Evolutionary conservation across 2,329 filamentous ascomycete species (phyloP).

Genomic region (Neoscytalidium dimidiatum): DNA sequence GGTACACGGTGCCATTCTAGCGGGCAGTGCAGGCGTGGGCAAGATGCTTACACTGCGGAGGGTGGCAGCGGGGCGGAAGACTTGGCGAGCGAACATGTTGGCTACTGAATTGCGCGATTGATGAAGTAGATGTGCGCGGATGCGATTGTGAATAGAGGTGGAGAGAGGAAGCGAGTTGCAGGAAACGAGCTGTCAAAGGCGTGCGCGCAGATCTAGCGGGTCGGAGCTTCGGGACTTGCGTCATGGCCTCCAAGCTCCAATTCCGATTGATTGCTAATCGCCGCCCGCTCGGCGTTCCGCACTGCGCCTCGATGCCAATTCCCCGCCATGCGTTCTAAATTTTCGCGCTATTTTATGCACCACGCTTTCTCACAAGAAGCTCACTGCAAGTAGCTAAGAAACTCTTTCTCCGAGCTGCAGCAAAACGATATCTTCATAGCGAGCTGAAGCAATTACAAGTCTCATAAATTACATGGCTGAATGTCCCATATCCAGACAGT

Average conservation of each 20-base stretch:
- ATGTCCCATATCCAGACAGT: too few relatives aligned
- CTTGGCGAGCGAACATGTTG: conserved; percentile 47
- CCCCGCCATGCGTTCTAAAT: too few relatives aligned
- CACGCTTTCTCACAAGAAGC: too few relatives aligned
- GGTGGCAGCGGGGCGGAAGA: conserved; percentile 44
- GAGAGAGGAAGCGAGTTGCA: conserved; percentile 4
- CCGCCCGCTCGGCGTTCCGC: not conserved
- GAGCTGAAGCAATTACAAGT: too few relatives aligned
- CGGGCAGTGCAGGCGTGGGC: conserved; percentile 22
- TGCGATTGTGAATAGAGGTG: not conserved
- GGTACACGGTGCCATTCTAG: conserved; percentile 24
- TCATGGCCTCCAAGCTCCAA: conserved; percentile 1
- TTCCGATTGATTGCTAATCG: conserved; percentile 6
- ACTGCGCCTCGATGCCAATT: too few relatives aligned
- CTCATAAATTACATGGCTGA: too few relatives aligned
- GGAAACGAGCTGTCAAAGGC: not conserved
- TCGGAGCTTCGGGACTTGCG: conserved; percentile 7
- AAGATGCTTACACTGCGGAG: conserved; percentile 39
- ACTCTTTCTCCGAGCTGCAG: too few relatives aligned
- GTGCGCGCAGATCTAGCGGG: conserved; percentile 4
- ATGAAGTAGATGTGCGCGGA: not conserved
- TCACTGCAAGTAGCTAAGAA: too few relatives aligned
- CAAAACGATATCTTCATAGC: too few relatives aligned
- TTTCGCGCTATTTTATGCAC: too few relatives aligned
- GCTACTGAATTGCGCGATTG: not conserved